Conservation (phyloP, 2,329 filamentous ascomycete species). For the Paracoccidioides lutzii region DNA sequence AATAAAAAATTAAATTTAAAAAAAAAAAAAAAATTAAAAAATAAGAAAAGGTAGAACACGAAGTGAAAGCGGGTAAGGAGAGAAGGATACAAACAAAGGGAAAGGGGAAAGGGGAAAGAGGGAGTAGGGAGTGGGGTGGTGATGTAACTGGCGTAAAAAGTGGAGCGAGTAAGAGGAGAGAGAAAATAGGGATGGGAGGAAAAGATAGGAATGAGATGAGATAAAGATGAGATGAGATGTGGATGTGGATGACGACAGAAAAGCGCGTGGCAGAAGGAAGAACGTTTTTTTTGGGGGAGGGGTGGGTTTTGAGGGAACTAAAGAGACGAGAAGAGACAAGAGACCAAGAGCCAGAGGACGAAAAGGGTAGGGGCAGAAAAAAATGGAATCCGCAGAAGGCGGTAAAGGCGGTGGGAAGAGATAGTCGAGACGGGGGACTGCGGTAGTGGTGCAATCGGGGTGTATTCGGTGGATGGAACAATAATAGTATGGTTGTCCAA, state of each 20-base stretch:
- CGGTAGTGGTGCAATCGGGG: too few species aligned
- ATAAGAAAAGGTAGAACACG: conserved; percentile 9
- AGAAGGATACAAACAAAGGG: background rate
- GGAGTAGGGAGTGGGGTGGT: too few species aligned
- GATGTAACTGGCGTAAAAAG: too few species aligned
- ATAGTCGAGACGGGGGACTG: too few species aligned
- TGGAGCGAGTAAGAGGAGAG: too few species aligned
- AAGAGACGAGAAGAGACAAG: background rate
- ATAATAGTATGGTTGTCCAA: too few species aligned
- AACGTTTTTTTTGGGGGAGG: conserved; percentile 8
- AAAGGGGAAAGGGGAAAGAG: background rate
- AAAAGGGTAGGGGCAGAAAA: background rate
- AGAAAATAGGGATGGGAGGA: too few species aligned
- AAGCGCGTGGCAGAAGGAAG: background rate
- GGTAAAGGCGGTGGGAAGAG: too few species aligned
- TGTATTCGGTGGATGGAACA: background rate
- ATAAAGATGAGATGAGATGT: background rate
- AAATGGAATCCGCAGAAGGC: too few species aligned
- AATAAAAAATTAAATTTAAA: background rate
- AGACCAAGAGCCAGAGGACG: too few species aligned
- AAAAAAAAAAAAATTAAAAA: conserved; percentile 26
- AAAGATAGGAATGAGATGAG: too few species aligned
- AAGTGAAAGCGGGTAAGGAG: background rate
- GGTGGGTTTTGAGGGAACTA: background rate
- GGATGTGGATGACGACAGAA: conserved; percentile 7